Evolutionary conservation across 2,329 filamentous ascomycete genomes (phyloP).

Genomic region (Fusarium albosuccineum): DNA sequence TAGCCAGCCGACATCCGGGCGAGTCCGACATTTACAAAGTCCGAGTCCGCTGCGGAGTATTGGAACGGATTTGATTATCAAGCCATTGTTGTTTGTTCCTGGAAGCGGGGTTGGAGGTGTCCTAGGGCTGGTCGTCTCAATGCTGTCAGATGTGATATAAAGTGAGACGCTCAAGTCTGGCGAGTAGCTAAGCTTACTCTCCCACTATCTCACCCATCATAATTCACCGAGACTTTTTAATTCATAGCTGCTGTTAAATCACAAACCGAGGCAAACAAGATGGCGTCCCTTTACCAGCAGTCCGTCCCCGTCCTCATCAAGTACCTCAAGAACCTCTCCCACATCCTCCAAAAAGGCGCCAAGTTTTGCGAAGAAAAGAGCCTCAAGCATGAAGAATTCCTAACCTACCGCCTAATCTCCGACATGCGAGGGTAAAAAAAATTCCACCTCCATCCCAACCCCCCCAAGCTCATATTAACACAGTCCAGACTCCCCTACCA

Average conservation of each 20-base stretch:
- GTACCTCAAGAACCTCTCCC: constrained; percentile 44
- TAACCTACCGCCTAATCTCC: constrained; percentile 34
- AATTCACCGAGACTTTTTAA: neutral
- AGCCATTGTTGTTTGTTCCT: too few relatives aligned
- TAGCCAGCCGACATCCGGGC: too few relatives aligned
- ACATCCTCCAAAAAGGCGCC: constrained; percentile 40
- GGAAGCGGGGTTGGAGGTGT: too few relatives aligned
- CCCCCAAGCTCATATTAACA: neutral
- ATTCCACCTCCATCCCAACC: neutral
- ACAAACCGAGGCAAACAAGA: neutral
- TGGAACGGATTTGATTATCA: too few relatives aligned
- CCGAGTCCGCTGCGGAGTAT: too few relatives aligned
- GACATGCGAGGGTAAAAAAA: constrained; percentile 40
- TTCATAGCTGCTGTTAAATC: neutral
- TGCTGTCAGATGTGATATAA: too few relatives aligned
- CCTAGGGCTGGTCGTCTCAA: too few relatives aligned
- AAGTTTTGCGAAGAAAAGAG: constrained; percentile 36
- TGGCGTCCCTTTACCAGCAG: constrained; percentile 44
- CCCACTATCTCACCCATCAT: too few relatives aligned
- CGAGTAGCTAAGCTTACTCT: too few relatives aligned
- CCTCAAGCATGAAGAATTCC: constrained; percentile 38
- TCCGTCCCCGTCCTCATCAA: constrained; percentile 47
- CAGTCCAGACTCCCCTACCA: constrained; percentile 36
- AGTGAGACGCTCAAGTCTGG: too few relatives aligned
- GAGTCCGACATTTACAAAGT: too few relatives aligned